phyloP scores from a whole-genome alignment of 2,329 filamentous ascomycete genomes.

The Zarea fungicola region DNA sequence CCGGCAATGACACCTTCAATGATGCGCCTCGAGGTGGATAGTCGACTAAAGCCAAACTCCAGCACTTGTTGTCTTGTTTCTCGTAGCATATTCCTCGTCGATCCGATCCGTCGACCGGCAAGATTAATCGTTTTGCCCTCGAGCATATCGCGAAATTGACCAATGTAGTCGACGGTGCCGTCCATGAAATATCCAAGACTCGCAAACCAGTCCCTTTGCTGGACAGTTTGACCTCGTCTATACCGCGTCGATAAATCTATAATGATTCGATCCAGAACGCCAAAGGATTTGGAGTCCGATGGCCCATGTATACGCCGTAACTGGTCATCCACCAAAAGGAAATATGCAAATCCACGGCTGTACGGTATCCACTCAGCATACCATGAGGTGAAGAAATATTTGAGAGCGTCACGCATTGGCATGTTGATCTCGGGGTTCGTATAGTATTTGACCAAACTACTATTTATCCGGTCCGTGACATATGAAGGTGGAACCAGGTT shows the following conservation, averaged over 20 bases:
- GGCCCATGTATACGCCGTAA: neutral
- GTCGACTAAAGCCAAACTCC: constrained; percentile 5
- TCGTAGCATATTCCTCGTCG: constrained; percentile 7
- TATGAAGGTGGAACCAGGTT: constrained; percentile 12
- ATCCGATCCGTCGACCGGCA: constrained; percentile 9
- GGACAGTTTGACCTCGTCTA: constrained; percentile 7
- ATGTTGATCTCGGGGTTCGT: constrained; percentile 13
- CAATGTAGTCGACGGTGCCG: constrained; percentile 1
- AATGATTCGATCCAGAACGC: constrained; percentile 4
- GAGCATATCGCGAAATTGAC: constrained; percentile 3
- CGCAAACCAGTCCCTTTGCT: constrained; percentile 7
- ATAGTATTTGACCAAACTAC: constrained; percentile 13
- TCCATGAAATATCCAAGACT: neutral
- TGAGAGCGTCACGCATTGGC: constrained; percentile 8
- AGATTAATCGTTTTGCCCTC: constrained; percentile 2
- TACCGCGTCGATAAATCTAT: neutral
- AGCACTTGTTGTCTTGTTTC: constrained; percentile 9
- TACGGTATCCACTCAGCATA: constrained; percentile 14
- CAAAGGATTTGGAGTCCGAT: neutral
- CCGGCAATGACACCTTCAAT: constrained; percentile 6
- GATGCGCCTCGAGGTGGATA: neutral
- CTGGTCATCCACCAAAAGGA: constrained; percentile 10
- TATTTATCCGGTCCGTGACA: constrained; percentile 11
- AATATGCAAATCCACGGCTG: constrained; percentile 8
- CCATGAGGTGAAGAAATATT: constrained; percentile 14